A percentile compares a stretch with the other conserved stretches of the same genome.
These are phyloP conservation scores for Eucalyptus cladocalyx DNA, from an alignment of 345 rosid species.

Conservation along the genomic window DNA sequence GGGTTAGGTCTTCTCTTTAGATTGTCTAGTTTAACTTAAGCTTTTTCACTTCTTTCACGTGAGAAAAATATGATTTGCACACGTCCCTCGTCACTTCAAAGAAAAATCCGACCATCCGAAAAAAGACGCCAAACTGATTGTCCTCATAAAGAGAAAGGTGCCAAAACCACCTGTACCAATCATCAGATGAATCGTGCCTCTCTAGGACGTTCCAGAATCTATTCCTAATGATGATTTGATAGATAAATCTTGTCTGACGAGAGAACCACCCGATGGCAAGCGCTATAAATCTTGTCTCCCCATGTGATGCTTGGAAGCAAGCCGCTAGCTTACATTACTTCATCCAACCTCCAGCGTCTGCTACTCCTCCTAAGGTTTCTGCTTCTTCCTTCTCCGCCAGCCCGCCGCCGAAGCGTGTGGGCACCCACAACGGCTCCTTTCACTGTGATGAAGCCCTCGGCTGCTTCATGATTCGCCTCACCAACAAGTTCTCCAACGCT, in stretches of 20 bases:
- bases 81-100: not conserved
- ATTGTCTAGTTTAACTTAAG: not conserved
- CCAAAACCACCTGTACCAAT: not conserved
- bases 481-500: constrained; percentile 54
- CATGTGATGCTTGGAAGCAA: not conserved
- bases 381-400: constrained; percentile 36
- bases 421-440: constrained; percentile 90
- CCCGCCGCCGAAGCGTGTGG: constrained; percentile 41
- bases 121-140: not conserved
- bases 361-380: constrained; percentile 19
- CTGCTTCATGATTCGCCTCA: constrained; percentile 97
- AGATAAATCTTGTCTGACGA: no score
- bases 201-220: not conserved
- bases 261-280: not conserved
- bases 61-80: not conserved
- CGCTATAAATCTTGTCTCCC: not conserved
- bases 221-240: not conserved
- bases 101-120: not conserved
- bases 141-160: not conserved
- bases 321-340: not conserved
- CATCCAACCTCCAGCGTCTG: not conserved
- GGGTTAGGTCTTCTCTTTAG: not conserved
- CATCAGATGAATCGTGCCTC: not conserved
- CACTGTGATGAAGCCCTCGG: constrained; percentile 98
- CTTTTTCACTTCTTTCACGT: not conserved